Base-by-base conservation (phyloP, 345 rosid species). In the Heritiera fomes region DNA sequence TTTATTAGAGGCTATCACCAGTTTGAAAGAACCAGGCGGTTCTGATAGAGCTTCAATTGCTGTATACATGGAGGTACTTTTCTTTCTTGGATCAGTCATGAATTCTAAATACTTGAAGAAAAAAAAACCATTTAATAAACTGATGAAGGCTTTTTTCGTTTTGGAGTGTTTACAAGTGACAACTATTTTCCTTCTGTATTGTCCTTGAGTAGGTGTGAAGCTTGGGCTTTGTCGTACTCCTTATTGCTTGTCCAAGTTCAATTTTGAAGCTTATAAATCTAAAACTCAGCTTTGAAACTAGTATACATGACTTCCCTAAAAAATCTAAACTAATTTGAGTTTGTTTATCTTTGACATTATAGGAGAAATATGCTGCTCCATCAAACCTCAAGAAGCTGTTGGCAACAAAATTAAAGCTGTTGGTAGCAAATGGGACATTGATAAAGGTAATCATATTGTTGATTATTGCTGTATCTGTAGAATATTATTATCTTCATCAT, bases 1-100 rank as follows among this genome's bases (percentile, higher is more conserved):
- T 68, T 91, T 95, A 73, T 75, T 90, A 72, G 98, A 95, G 77
- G 98, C 97, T 53, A 89, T 95, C 65, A 80, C 90, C 10, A 84
- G 87, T 82, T 85, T 95, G 98, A 93, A 87, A 87, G 98, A 91
- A 80, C 86, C 89, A 41, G 84, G 87, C 71, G 98, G 98, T 84
- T 93, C 95, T 78, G 98, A 95, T 79, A 85, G 90, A 83, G 88
- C 91, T 80, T 87, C 98, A 12, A 93, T 95, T 84, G 87, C 93
- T 50, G 18, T 78, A 80, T 93, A 88, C 86, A 91, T 95, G 82
- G 94, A 95, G 97, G 98, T 95, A 18, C 80, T 61, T 41, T 41
- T n/a, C 38, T 46, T 66, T 55, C 62, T 71, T 64, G 28, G 71
- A 12, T 67, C 65, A 50, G 34, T 18, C 76, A 23, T 11, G n/a